Base-by-base conservation (phyloP, 495 filamentous ascomycete species). In the Amniculicola lignicola region DNA sequence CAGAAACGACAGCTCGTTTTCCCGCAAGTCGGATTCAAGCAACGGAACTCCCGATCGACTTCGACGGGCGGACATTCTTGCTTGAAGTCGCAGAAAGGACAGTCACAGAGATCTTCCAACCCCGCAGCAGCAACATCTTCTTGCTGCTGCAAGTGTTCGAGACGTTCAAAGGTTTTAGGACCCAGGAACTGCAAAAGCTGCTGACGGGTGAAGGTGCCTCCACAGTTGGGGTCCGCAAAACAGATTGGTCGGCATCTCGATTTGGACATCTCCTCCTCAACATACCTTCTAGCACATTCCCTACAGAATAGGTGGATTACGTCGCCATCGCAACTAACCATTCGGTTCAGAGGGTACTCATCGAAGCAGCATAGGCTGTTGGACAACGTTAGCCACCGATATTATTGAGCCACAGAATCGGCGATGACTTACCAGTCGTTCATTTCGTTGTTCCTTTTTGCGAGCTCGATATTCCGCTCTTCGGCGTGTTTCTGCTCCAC, bases 41-140 rank as follows among this genome's bases (percentile, higher is more conserved):
- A 95, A 4, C 75, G 72, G 49, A 95, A 94, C 61, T 91, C 86
- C 49, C 76, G 82, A 70, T 93, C 80, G 10, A 78, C 72, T n/a
- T 86, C 81, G 9, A 82, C 68, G 0, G 90, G 84, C 14, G 73
- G 74, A 56, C 79, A 85, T 22, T 88, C 83, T 10, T 82, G 87
- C 33, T 86, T 88, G 70, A 81, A 94, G 22, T 85, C 81, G 68
- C 90, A 95, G 67, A 91, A 92, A 1, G 90, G 89, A 58, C 90
- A 95, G 28, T 71, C 71, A 15, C 54, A 59, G 18, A 74, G 61
- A 38, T 59, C 61, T 4, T 68, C 64, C 4, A 74, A 36, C 1
- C 62, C 67, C 14, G 71, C 71, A 12, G 51, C 42, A 1, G 80
- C 76, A 19, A 95, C 74, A 24, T 78, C 79, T 19, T 83, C 79